Percentiles rank a stretch among this genome's conserved stretches.
Conservation (phyloP, 192 early-diverging fungal species). For the Mortierella hygrophila region DNA sequence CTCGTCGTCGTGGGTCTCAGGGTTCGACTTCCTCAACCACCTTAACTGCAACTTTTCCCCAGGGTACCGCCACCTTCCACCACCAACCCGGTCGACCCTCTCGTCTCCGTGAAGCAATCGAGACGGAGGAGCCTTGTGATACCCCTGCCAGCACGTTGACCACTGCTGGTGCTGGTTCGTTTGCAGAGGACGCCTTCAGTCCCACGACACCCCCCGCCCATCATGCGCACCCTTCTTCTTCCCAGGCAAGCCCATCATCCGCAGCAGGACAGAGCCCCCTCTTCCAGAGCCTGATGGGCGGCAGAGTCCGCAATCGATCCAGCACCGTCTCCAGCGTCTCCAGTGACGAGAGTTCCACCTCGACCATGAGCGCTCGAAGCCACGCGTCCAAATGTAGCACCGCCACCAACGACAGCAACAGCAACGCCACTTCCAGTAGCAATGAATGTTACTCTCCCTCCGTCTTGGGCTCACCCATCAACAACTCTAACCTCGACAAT, state of each 20-base stretch:
- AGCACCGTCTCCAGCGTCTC: slow-evolving; percentile 21
- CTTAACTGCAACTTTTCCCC: background rate
- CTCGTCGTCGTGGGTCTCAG: background rate
- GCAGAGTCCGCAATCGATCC: slow-evolving; percentile 12
- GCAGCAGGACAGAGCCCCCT: slow-evolving; percentile 29
- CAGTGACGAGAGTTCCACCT: slow-evolving; percentile 1
- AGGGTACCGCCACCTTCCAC: background rate
- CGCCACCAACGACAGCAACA: background rate
- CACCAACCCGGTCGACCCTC: slow-evolving; percentile 38
- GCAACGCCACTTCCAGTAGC: background rate
- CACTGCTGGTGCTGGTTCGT: background rate
- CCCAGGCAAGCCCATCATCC: background rate
- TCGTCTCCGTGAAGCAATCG: slow-evolving; percentile 32
- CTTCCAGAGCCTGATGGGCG: slow-evolving; percentile 30
- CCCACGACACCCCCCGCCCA: background rate
- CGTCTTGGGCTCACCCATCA: background rate
- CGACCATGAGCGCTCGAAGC: slow-evolving; percentile 7
- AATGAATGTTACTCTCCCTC: background rate
- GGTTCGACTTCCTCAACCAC: background rate
- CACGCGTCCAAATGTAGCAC: slow-evolving; percentile 11
- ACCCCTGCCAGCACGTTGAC: background rate
- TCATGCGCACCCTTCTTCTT: too few relatives aligned
- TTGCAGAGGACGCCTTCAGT: background rate
- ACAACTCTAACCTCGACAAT: background rate
- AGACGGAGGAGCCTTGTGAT: background rate